Evolutionary conservation across 2,329 filamentous ascomycete species (phyloP).

Genomic region (Magnaporthiopsis rhizophila): DNA sequence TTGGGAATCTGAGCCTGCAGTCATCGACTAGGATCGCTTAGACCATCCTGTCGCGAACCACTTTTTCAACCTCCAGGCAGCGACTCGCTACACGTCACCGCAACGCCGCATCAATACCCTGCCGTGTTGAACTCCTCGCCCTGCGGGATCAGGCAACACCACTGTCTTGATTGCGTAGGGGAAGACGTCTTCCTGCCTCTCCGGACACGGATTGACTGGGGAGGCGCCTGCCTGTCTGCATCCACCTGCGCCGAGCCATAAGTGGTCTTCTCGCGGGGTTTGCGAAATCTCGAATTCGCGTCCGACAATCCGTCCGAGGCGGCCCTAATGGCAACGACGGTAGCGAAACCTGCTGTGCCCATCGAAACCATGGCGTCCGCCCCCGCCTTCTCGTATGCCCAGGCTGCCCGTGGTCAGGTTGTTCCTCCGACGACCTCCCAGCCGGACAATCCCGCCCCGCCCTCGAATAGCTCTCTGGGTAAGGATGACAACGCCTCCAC

Average conservation of each 20-base stretch:
- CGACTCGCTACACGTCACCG: not conserved
- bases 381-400: conserved; percentile 81
- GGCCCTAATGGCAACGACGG: conserved; percentile 3
- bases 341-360: conserved; percentile 5
- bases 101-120: not conserved
- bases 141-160: not conserved
- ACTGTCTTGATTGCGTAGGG: conserved; percentile 6
- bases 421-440: conserved; percentile 28
- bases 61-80: not conserved
- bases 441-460: conserved; percentile 22
- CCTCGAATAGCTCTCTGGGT: conserved; percentile 23
- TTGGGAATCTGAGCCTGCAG: not conserved
- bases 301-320: not conserved
- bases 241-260: conserved; percentile 9
- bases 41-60: not conserved
- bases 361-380: conserved; percentile 39
- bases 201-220: conserved; percentile 12
- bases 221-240: conserved; percentile 4
- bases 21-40: not conserved
- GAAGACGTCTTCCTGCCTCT: conserved; percentile 12
- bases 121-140: not conserved
- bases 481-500: conserved; percentile 26
- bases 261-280: conserved; percentile 1
- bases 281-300: not conserved
- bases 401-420: conserved; percentile 79